phyloP scores from a whole-genome alignment of 2,329 filamentous ascomycete genomes.

The Tricladium varicosporioides region DNA sequence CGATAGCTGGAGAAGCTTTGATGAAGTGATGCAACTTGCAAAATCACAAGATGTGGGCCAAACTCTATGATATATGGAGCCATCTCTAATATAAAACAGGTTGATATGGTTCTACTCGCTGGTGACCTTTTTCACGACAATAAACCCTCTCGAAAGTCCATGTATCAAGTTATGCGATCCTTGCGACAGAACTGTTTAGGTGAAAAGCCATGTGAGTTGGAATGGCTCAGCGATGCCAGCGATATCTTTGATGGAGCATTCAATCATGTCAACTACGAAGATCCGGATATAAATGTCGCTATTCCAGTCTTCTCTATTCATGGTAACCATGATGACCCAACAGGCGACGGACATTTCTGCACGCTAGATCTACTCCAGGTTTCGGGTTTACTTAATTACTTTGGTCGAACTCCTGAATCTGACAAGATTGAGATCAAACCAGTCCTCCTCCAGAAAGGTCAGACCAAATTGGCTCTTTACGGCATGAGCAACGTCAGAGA shows the following conservation, averaged over 20 bases:
- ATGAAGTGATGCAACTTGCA: constrained; percentile 90
- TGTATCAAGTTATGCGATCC: constrained; percentile 97
- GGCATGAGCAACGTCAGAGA: constrained; percentile 95
- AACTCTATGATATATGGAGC: background rate
- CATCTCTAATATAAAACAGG: constrained; percentile 38
- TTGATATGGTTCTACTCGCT: constrained; percentile 95
- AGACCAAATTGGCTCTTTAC: constrained; percentile 88
- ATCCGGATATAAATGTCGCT: constrained; percentile 93
- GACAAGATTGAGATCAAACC: constrained; percentile 94
- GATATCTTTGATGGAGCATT: constrained; percentile 89
- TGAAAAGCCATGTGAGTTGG: constrained; percentile 91
- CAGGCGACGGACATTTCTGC: constrained; percentile 90
- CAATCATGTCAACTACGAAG: constrained; percentile 95
- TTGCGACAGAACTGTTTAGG: constrained; percentile 91
- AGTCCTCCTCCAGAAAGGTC: constrained; percentile 87
- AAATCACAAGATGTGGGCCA: constrained; percentile 69
- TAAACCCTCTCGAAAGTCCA: constrained; percentile 89
- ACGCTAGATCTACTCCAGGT: constrained; percentile 89
- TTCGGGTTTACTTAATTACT: constrained; percentile 92
- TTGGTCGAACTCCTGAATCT: constrained; percentile 84
- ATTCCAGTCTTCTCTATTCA: constrained; percentile 99
- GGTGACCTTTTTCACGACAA: constrained; percentile 98
- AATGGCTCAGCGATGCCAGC: constrained; percentile 90
- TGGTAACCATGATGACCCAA: constrained; percentile 96
- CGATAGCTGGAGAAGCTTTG: constrained; percentile 94